Evolutionary conservation across 768 basidiomycete species (phyloP), one percentile per base, ranked within the genome.

Genomic region (Pisolithus albus): DNA sequence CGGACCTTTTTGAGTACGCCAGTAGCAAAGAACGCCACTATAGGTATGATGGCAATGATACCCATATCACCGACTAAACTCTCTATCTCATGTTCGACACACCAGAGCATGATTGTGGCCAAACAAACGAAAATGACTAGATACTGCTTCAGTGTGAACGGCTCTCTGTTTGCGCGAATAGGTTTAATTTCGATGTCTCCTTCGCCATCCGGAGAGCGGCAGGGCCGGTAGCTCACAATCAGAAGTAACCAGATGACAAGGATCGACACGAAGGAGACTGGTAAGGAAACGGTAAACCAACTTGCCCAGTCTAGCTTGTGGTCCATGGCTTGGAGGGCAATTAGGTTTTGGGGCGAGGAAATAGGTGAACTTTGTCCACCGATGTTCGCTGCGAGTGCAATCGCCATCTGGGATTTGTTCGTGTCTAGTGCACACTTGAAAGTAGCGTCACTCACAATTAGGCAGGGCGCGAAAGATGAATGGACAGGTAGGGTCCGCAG

Each of bases 291-390:
- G 18, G 83, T 81, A 65, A 99, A 98, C 96, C 96, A 99, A 38
- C 80, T 77, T 1, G 76, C 82, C 95, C 95, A 98, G 61, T 86
- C 87, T 3, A 97, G 69, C 2, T 79, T 78, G 0, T 86, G 84
- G 39, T 91, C 80, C 95, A 99, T 97, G 4, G 72, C 79, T n/a
- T 78, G 70, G 7, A 97, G 71, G 4, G 94, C 93, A 54, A 99
- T 97, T 26, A 98, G 79, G 65, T 98, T 99, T 69, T 99, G 95
- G 1, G 95, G 95, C 0, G 94, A 97, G 2, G 95, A 97, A 52
- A 98, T 98, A 2, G 94, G 95, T 0, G 94, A 97, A 46, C 86
- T 89, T 68, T 97, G 94, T 0, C 96, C 96, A 11, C 96, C 96
- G 53, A 98, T 93, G 64, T 98, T 99, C 18, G 94, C 92, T 0